Conservation (phyloP, 148 eudicot species). For the Rhododendron griersonianum region DNA sequence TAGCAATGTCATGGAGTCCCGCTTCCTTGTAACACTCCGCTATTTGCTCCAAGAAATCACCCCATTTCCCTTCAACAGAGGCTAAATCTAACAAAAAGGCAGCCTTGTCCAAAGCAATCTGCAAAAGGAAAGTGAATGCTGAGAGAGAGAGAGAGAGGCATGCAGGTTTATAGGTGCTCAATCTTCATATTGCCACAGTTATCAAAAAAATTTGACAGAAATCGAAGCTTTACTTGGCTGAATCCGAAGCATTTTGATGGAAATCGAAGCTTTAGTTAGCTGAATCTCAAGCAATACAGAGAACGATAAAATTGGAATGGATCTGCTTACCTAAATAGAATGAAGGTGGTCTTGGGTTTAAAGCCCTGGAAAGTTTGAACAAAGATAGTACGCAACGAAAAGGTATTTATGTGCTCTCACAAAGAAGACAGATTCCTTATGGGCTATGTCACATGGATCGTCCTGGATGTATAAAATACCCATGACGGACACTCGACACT, state of each 20-base stretch:
- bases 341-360: not conserved
- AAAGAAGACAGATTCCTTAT: not conserved
- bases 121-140: constrained; percentile 5
- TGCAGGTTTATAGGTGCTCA: not conserved
- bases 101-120: constrained; percentile 94
- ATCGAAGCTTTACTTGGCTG: not conserved
- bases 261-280: not conserved
- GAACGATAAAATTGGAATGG: not conserved
- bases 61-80: constrained; percentile 87
- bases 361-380: not conserved
- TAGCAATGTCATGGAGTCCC: constrained; percentile 66
- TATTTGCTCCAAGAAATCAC: constrained; percentile 51
- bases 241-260: too few relatives aligned
- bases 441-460: not conserved
- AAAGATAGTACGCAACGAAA: not conserved
- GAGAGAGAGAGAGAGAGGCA: not conserved
- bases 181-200: not conserved
- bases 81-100: constrained; percentile 95
- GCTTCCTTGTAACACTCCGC: constrained; percentile 77
- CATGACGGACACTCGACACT: not conserved
- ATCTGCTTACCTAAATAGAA: not conserved
- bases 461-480: not conserved
- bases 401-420: not conserved
- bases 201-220: not conserved
- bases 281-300: not conserved